These are phyloP conservation scores for Beauveria varroae DNA, from an alignment of 2,329 filamentous ascomycete genomes.

Conservation along the genomic window DNA sequence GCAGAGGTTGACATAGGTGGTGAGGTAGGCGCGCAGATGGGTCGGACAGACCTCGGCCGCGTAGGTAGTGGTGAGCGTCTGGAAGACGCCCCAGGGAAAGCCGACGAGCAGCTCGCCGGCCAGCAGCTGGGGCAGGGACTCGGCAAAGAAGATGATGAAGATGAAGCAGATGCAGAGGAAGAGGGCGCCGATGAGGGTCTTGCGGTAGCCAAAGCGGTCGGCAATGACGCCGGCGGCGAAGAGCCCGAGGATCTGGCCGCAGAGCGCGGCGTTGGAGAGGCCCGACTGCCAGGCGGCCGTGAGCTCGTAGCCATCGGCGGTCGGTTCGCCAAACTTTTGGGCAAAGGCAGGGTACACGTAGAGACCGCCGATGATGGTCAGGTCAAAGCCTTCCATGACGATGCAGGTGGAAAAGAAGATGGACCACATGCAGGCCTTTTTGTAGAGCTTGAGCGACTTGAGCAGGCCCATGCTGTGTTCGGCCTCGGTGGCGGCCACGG, in stretches of 20 bases:
- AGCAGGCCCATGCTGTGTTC: constrained; percentile 27
- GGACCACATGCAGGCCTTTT: constrained; percentile 30
- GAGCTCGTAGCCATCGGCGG: constrained; percentile 35
- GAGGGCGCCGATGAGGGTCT: constrained; percentile 38
- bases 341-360: constrained; percentile 33
- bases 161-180: constrained; percentile 34
- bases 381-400: constrained; percentile 35
- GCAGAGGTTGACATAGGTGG: constrained; percentile 28
- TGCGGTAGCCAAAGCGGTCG: constrained; percentile 38
- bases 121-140: constrained; percentile 32
- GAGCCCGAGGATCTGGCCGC: constrained; percentile 43
- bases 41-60: constrained; percentile 39
- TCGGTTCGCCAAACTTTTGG: constrained; percentile 30
- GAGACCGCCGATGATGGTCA: constrained; percentile 31
- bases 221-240: constrained; percentile 40
- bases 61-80: constrained; percentile 40
- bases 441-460: constrained; percentile 32
- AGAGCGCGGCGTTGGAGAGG: constrained; percentile 38
- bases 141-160: constrained; percentile 41
- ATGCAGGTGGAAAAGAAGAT: constrained; percentile 30
- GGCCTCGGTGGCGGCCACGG: constrained; percentile 21
- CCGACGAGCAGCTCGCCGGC: constrained; percentile 39
- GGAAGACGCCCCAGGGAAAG: constrained; percentile 40
- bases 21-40: constrained; percentile 41
- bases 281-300: constrained; percentile 45